A percentile compares a stretch with the other conserved stretches of the same genome.
Evolutionary conservation across 129 eudicot species (phyloP).

Genomic region (Artemisia tridentata): DNA sequence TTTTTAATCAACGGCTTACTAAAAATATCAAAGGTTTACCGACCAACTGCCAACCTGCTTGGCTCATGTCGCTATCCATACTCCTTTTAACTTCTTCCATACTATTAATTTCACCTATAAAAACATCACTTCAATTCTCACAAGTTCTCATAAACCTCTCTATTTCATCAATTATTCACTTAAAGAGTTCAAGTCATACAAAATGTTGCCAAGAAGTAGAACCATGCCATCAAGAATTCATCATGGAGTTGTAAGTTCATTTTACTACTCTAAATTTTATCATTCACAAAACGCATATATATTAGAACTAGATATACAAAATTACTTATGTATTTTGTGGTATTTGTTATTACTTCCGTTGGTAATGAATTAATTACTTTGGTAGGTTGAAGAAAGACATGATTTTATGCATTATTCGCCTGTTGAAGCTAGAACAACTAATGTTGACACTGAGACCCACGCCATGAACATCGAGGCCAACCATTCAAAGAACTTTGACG

Average conservation of each 20-base stretch:
- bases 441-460: slow-evolving; percentile 25
- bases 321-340: background rate
- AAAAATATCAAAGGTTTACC: background rate
- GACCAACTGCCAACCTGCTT: slow-evolving; percentile 7
- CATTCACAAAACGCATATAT: too few species aligned
- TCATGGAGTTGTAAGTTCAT: slow-evolving; percentile 45
- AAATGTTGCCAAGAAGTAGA: slow-evolving; percentile 69
- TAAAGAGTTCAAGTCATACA: slow-evolving; percentile 13
- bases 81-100: background rate
- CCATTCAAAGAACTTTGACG: slow-evolving; percentile 65
- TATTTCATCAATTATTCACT: background rate
- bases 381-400: slow-evolving; percentile 50
- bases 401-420: slow-evolving; percentile 50
- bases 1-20: background rate
- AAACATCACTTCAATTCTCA: background rate
- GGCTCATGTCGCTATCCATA: slow-evolving; percentile 2
- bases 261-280: background rate
- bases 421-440: slow-evolving; percentile 48
- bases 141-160: slow-evolving; percentile 16
- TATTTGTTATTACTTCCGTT: background rate
- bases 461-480: slow-evolving; percentile 43
- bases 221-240: slow-evolving; percentile 62
- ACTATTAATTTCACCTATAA: background rate
- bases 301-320: background rate
- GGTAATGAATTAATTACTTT: background rate